Conservation (phyloP, 2,329 filamentous ascomycete genomes). For the Grosmannia serpens region DNA sequence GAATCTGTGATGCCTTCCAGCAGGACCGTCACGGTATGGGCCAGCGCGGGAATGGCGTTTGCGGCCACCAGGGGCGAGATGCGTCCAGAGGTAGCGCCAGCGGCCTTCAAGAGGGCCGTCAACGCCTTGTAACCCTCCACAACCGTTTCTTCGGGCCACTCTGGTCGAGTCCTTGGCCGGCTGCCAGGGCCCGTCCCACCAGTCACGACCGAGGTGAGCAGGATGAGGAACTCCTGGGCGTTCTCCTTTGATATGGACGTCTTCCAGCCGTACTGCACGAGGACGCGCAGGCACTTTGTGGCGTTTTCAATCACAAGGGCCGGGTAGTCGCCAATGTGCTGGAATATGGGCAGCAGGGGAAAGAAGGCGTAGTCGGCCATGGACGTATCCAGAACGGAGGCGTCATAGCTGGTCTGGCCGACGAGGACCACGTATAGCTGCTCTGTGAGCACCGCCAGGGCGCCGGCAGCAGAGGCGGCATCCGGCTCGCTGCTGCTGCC, state of each 20-base stretch:
- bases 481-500: slow-evolving; percentile 18
- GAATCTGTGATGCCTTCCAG: slow-evolving; percentile 61
- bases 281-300: slow-evolving; percentile 60
- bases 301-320: slow-evolving; percentile 63
- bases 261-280: slow-evolving; percentile 73
- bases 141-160: slow-evolving; percentile 61
- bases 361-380: slow-evolving; percentile 94
- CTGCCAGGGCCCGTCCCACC: slow-evolving; percentile 46
- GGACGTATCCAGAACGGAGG: slow-evolving; percentile 57
- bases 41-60: slow-evolving; percentile 63
- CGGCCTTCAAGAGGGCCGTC: slow-evolving; percentile 49
- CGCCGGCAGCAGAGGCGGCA: slow-evolving; percentile 24
- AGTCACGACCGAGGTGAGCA: slow-evolving; percentile 72
- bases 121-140: slow-evolving; percentile 61
- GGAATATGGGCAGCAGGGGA: slow-evolving; percentile 76
- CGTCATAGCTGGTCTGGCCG: slow-evolving; percentile 29
- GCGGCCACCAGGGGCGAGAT: slow-evolving; percentile 36
- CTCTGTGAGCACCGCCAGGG: slow-evolving; percentile 33
- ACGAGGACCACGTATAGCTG: slow-evolving; percentile 36
- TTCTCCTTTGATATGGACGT: slow-evolving; percentile 57
- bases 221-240: slow-evolving; percentile 72
- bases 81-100: slow-evolving; percentile 24
- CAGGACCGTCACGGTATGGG: slow-evolving; percentile 70
- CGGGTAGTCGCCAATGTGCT: slow-evolving; percentile 60
- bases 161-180: slow-evolving; percentile 27